phyloP scores from a whole-genome alignment of 2,329 filamentous ascomycete species.

The Trichophyton rubrum region DNA sequence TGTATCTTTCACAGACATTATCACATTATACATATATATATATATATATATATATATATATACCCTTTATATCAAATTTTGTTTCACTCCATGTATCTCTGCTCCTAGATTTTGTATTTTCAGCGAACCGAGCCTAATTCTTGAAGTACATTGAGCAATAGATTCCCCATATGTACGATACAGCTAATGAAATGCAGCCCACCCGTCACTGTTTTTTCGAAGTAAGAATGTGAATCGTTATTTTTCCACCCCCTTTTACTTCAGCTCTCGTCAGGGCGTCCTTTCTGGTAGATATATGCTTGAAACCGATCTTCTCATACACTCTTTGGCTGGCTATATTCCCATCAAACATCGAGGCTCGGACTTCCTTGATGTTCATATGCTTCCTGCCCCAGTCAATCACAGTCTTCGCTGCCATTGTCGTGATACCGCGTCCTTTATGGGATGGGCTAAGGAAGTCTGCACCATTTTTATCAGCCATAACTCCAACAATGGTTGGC shows the following conservation, averaged over 20 bases:
- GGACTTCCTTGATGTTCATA: constrained; percentile 8
- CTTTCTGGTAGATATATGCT: neutral
- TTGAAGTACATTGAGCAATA: neutral
- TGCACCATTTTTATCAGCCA: neutral
- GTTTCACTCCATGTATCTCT: neutral
- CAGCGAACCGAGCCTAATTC: neutral
- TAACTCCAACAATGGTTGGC: too few species aligned
- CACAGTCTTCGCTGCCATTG: neutral
- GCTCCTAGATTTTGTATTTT: neutral
- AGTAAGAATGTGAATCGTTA: constrained; percentile 2
- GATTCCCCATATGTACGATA: neutral
- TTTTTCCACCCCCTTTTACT: constrained; percentile 7
- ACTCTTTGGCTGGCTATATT: constrained; percentile 10
- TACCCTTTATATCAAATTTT: neutral
- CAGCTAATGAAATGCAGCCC: neutral
- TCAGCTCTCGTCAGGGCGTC: constrained; percentile 4
- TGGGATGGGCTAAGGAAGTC: constrained; percentile 8
- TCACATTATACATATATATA: neutral
- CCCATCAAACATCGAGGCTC: neutral
- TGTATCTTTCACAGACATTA: neutral
- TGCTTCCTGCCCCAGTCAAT: constrained; percentile 8
- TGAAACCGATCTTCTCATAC: constrained; percentile 9
- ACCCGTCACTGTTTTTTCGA: neutral
- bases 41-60: neutral
- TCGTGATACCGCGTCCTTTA: constrained; percentile 12